phyloP scores from a whole-genome alignment of 2,329 filamentous ascomycete genomes.

The Cordyceps cicadae region DNA sequence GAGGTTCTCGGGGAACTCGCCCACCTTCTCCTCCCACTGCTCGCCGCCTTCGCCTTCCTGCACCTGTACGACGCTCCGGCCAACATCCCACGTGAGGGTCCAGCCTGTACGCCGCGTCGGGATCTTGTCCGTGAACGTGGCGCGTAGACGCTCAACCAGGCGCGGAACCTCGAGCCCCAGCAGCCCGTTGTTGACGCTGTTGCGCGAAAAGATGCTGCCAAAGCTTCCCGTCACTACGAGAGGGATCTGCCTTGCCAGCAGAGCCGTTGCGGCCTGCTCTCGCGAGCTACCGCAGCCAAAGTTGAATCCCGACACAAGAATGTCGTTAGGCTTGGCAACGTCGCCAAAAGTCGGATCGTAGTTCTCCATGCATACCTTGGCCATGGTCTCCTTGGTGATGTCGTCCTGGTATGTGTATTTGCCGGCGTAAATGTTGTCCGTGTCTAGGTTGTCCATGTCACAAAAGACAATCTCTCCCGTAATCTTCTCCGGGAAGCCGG shows the following conservation, averaged over 20 bases:
- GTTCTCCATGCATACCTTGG: constrained; percentile 86
- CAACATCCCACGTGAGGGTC: constrained; percentile 34
- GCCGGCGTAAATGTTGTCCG: constrained; percentile 73
- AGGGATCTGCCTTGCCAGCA: constrained; percentile 71
- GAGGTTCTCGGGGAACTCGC: constrained; percentile 17
- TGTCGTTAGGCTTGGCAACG: constrained; percentile 61
- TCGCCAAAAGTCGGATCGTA: constrained; percentile 67
- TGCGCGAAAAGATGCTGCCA: constrained; percentile 73
- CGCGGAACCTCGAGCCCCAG: constrained; percentile 63
- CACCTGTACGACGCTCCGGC: constrained; percentile 14
- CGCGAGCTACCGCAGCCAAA: constrained; percentile 77
- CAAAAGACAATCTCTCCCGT: constrained; percentile 82
- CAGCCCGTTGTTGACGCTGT: constrained; percentile 70
- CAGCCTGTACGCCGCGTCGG: constrained; percentile 71
- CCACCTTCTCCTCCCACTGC: constrained; percentile 19
- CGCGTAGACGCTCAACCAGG: constrained; percentile 57
- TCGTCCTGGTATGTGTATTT: constrained; percentile 91
- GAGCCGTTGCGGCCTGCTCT: constrained; percentile 79
- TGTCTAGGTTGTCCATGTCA: constrained; percentile 77
- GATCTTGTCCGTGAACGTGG: constrained; percentile 49
- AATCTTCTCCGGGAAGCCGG: constrained; percentile 78
- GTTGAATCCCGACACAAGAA: constrained; percentile 80
- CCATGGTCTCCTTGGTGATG: constrained; percentile 70
- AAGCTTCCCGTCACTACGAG: constrained; percentile 76
- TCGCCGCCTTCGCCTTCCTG: constrained; percentile 16